Evolutionary conservation across 2,329 filamentous ascomycete species (phyloP), one percentile per base, ranked within the genome.

Genomic region (Beauveria brongniartii): DNA sequence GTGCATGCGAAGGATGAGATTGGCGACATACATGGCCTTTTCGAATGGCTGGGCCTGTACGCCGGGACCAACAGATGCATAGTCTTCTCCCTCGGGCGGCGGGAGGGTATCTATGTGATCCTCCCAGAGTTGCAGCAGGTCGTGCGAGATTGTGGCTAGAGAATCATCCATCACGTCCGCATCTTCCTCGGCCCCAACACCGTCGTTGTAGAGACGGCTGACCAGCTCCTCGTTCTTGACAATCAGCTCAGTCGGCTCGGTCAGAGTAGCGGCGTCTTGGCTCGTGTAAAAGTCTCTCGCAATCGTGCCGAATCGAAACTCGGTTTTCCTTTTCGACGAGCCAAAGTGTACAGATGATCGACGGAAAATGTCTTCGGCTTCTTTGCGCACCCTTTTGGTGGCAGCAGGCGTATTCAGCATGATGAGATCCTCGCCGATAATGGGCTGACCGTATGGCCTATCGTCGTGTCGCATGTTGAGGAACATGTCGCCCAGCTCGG

Each of bases 11-110:
- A 97, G 81, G 43, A 95, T 80, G 26, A 97, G 78, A 34, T 85
- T 85, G 18, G 89, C 88, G n/a, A 97, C 71, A 67, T 87, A 96
- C 61, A 85, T 82, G 4, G 92, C 92, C 70, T 93, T 92, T 59
- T 86, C 81, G 62, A 91, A 86, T 6, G 86, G 75, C 5, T 85
- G 80, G 1, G 85, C 80, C 41, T 82, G 75, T 10, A 82, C 76
- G 3, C 83, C 84, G 34, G 85, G 89, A 0, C 87, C 89, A 69
- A 91, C 86, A 50, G 83, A 84, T 22, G 81, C 80, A 46, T 76
- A 75, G 58, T 84, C 80, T 68, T 83, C 83, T 64, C 80, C 79
- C 58, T 79, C 77, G 8, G 76, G 74, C 61, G 74, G 72, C 16
- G 79, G 76, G 53, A 83, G 71, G 60, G 73, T 77, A 40, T 80